Evolutionary conservation across 2,329 filamentous ascomycete species (phyloP), one percentile per base, ranked within the genome.

Genomic region (Diaporthe nobilis): DNA sequence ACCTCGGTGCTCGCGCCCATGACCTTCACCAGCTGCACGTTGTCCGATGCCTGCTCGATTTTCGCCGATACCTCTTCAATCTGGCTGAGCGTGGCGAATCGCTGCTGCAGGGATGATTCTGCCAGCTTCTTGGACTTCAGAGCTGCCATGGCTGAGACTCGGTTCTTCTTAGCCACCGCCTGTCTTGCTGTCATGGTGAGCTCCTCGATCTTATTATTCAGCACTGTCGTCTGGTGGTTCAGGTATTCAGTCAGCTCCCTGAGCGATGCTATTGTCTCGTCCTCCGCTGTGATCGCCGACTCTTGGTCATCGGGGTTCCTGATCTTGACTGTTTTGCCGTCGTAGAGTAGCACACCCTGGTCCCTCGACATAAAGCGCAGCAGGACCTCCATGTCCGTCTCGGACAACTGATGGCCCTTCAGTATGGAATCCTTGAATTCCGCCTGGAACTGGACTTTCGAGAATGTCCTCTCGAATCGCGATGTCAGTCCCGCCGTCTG

Each of bases 41-140:
- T 94, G 83, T 96, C 94, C 0, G 92, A 90, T 0, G 97, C 97
- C 83, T 96, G 92, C 82, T 98, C 93, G 71, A 99, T 94, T 81
- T 93, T 94, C n/a, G 89, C 85, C 72, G 95, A 94, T 0, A 97
- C 92, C 77, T 94, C 92, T 84, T 98, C 95, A 1, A 99, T 89
- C 83, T 98, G 95, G 57, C 88, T 87, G 2, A 98, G 89, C 0
- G 94, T 94, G 12, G 92, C 92, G 42, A 93, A 91, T 17, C 96
- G 92, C 78, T 92, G 91, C 42, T 91, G 87, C 0, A 98, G 88
- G 15, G 92, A 94, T 3, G 90, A 86, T 83, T 98, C 95, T 39
- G 94, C 92, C 10, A 94, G 86, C 83, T 97, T 98, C 86, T 95
- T 98, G 7, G 92, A 94, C 71, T 93, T 93, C 17, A 99, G 89